Conservation (phyloP, 257 asterid genomes). For the Marsdenia floribunda region DNA sequence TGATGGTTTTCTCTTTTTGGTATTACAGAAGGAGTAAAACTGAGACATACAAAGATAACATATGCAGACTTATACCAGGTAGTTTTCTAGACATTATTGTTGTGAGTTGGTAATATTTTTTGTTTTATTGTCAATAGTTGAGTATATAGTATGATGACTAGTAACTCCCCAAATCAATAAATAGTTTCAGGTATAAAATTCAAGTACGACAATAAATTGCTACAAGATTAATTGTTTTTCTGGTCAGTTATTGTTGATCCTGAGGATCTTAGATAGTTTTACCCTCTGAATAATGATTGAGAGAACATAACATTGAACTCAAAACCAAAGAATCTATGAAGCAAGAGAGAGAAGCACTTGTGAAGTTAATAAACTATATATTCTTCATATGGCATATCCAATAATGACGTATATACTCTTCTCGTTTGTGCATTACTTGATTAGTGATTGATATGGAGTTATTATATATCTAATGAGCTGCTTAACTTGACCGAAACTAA, state of each 20-base stretch:
- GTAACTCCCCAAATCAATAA: neutral
- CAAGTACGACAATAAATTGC: neutral
- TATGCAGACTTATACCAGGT: too few relatives aligned
- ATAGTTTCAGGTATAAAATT: neutral
- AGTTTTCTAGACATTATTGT: too few relatives aligned
- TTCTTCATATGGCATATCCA: neutral
- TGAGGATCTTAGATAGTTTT: neutral
- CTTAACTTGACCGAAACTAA: neutral
- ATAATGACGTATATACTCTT: conserved; percentile 4
- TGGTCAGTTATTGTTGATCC: neutral
- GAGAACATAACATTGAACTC: neutral
- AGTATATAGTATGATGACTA: neutral
- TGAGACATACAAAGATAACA: too few relatives aligned
- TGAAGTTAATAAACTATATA: neutral
- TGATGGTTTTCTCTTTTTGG: too few relatives aligned
- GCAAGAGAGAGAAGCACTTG: neutral
- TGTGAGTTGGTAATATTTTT: too few relatives aligned
- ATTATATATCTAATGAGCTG: neutral
- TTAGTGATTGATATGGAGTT: neutral
- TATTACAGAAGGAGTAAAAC: too few relatives aligned
- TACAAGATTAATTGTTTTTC: neutral
- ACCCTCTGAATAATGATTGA: neutral
- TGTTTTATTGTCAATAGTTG: too few relatives aligned
- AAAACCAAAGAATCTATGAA: neutral
- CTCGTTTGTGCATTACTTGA: neutral